Evolutionary conservation across 768 basidiomycete species (phyloP).

Genomic region (Mycena alexandri): DNA sequence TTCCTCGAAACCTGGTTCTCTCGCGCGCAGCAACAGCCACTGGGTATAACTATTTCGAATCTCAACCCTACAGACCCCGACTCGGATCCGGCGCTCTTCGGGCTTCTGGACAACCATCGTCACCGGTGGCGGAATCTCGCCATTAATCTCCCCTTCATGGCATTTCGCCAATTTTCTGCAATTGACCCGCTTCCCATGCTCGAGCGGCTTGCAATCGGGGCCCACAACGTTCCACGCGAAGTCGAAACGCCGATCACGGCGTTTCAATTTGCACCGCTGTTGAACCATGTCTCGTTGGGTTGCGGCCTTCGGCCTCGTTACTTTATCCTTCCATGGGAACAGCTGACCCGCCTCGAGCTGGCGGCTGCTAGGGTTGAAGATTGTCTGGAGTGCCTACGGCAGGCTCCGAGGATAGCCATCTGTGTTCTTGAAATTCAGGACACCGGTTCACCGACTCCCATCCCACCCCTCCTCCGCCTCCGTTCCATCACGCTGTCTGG

Average conservation of each 20-base stretch:
- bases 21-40: slow-evolving; percentile 16
- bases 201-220: slow-evolving; percentile 11
- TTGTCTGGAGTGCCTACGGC: slow-evolving; percentile 10
- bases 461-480: neutral
- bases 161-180: neutral
- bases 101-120: slow-evolving; percentile 14
- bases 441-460: neutral
- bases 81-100: slow-evolving; percentile 8
- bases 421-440: slow-evolving; percentile 12
- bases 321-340: slow-evolving; percentile 18
- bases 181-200: slow-evolving; percentile 5
- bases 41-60: slow-evolving; percentile 19
- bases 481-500: slow-evolving; percentile 1
- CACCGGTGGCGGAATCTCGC: slow-evolving; percentile 14
- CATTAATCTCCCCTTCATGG: slow-evolving; percentile 21
- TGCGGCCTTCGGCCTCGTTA: neutral
- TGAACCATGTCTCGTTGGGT: slow-evolving; percentile 8
- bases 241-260: slow-evolving; percentile 11
- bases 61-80: slow-evolving; percentile 3
- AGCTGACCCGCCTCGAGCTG: slow-evolving; percentile 12
- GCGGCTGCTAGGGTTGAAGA: neutral
- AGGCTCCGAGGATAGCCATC: neutral
- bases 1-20: slow-evolving; percentile 18
- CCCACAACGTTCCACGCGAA: slow-evolving; percentile 3
- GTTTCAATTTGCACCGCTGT: slow-evolving; percentile 18